Conservation (phyloP, 1,284 basidiomycete genomes). For the Ustilago tritici region DNA sequence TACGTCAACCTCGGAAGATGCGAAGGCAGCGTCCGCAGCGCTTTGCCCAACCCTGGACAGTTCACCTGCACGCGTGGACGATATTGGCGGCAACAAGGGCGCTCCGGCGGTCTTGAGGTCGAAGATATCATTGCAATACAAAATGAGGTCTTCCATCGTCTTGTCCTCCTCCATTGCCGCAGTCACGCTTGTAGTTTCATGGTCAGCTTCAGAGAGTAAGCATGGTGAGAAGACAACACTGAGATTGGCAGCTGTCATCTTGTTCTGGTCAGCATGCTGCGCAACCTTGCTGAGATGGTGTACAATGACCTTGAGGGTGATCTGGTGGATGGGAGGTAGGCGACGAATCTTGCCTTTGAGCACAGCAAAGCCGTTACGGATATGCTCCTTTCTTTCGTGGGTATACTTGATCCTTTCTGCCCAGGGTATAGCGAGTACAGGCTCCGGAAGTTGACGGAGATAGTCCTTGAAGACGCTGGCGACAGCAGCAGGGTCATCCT, state of each 20-base stretch:
- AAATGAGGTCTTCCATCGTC: slow-evolving; percentile 65
- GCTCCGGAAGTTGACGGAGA: slow-evolving; percentile 90
- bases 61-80: slow-evolving; percentile 22
- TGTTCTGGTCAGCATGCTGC: slow-evolving; percentile 80
- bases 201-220: slow-evolving; percentile 61
- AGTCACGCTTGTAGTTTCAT: slow-evolving; percentile 61
- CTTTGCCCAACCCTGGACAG: slow-evolving; percentile 30
- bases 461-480: slow-evolving; percentile 91
- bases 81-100: slow-evolving; percentile 46
- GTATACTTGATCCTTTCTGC: slow-evolving; percentile 78
- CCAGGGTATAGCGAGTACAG: slow-evolving; percentile 86
- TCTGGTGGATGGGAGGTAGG: slow-evolving; percentile 83
- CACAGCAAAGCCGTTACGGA: slow-evolving; percentile 69
- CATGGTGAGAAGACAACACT: slow-evolving; percentile 68
- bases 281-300: slow-evolving; percentile 87
- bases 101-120: slow-evolving; percentile 55
- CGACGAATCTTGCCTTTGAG: slow-evolving; percentile 66
- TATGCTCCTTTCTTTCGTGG: slow-evolving; percentile 75
- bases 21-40: slow-evolving; percentile 42
- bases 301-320: slow-evolving; percentile 85
- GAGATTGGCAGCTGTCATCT: slow-evolving; percentile 85
- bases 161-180: slow-evolving; percentile 67
- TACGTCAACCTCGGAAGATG: slow-evolving; percentile 12
- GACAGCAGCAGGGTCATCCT: slow-evolving; percentile 89
- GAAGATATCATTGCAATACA: slow-evolving; percentile 60